Base-by-base conservation (phyloP, 2,329 filamentous ascomycete genomes). In the Beauveria pseudobassiana region DNA sequence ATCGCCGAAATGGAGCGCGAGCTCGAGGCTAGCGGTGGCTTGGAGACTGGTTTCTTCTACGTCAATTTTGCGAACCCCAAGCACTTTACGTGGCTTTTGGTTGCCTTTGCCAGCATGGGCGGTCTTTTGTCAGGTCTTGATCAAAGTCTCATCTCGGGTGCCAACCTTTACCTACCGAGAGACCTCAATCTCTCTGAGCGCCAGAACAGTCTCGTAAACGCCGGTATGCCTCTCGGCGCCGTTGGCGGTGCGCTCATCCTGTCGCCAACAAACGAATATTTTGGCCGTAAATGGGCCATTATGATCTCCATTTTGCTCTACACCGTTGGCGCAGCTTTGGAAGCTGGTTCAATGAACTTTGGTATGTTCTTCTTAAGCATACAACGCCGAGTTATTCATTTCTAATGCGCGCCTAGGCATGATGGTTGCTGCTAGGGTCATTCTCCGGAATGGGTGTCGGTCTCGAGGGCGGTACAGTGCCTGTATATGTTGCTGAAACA, bases 101-200 rank as follows among this genome's bases (percentile, higher is more conserved):
- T 89, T 50, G 84, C 80, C 1, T 90, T 90, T 67, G 87, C 87
- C n/a, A 88, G 85, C 18, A 88, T 90, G 85, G 87, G 88, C 55
- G 88, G 88, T 70, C 76, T 91, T 24, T 81, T 90, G 0, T 89
- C 86, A 1, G 88, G 88, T 63, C 78, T 91, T 22, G 88, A 91
- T 69, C 88, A 91, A 73, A 88, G 84, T 51, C 77, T 90, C 61
- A 91, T 91, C 67, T 87, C 82, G 14, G 88, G 88, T 58, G 88
- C 88, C 55, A 87, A 88, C 68, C 76, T 90, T 4, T 87, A 82
- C 69, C 76, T 90, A 50, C 88, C 87, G 3, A 65, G 71, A 0
- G 84, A 85, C 50, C 76, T 90, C 1, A 69, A 75, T 26, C 77
- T 90, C 38, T 75, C 80, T 5, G 74, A 76, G 1, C 75, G 77